Evolutionary conservation across 2,329 filamentous ascomycete genomes (phyloP).

Genomic region (Cladosporium sp.): DNA sequence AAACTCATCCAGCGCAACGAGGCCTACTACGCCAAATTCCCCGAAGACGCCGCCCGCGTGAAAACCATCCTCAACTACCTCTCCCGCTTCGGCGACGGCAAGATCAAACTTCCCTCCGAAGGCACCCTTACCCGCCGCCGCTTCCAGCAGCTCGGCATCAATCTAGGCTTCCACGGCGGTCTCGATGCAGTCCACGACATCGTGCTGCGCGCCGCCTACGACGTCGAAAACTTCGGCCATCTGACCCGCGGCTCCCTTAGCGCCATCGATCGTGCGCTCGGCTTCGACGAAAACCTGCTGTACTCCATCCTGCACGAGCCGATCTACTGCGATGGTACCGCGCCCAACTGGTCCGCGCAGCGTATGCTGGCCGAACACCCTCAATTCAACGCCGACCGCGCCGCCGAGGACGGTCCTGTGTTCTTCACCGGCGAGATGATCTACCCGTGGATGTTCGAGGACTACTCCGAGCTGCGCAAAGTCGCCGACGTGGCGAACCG

Average conservation of each 20-base stretch:
- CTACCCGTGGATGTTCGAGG: slow-evolving; percentile 80
- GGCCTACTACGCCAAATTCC: slow-evolving; percentile 81
- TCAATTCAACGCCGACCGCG: slow-evolving; percentile 48
- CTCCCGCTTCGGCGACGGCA: slow-evolving; percentile 53
- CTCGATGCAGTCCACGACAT: slow-evolving; percentile 73
- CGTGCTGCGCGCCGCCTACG: slow-evolving; percentile 68
- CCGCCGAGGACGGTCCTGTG: slow-evolving; percentile 51
- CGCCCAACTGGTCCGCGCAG: slow-evolving; percentile 74
- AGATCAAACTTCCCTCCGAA: slow-evolving; percentile 69
- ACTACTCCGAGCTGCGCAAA: slow-evolving; percentile 71
- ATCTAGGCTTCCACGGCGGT: slow-evolving; percentile 77
- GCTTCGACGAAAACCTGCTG: slow-evolving; percentile 75
- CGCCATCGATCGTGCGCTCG: slow-evolving; percentile 64
- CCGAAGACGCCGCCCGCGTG: slow-evolving; percentile 72
- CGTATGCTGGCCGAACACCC: slow-evolving; percentile 57
- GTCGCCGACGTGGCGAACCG: slow-evolving; percentile 69
- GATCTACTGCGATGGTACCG: slow-evolving; percentile 73
- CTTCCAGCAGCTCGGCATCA: slow-evolving; percentile 74
- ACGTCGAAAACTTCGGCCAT: slow-evolving; percentile 74
- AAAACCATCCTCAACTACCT: slow-evolving; percentile 68
- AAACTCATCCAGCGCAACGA: slow-evolving; percentile 71
- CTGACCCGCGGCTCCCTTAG: slow-evolving; percentile 71
- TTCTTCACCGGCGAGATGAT: slow-evolving; percentile 94
- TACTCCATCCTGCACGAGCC: slow-evolving; percentile 87
- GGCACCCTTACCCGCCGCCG: slow-evolving; percentile 71